A percentile compares a stretch with the other conserved stretches of the same genome.
These are phyloP conservation scores for Stephanodiscus minutulus DNA, from an alignment of 108 stramenopile genomes.

Conservation along the genomic window DNA sequence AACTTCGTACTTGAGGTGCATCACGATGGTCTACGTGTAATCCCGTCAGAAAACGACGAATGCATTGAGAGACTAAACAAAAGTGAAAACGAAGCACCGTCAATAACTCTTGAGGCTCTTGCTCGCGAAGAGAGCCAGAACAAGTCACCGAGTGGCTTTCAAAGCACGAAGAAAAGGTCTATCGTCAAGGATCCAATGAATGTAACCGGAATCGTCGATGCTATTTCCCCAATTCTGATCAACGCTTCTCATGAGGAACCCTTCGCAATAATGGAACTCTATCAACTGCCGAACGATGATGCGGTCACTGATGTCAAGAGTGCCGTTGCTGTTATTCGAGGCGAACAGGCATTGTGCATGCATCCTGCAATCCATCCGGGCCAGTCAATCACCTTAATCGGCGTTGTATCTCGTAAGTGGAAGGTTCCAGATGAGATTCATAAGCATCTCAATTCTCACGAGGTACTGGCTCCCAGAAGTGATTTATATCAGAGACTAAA, in stretches of 20 bases:
- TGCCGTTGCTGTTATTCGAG: constrained; percentile 65
- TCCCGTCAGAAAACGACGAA: not conserved
- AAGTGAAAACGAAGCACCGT: not conserved
- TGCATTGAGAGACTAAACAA: not conserved
- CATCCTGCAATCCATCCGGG: constrained; percentile 71
- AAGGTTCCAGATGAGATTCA: constrained; percentile 54
- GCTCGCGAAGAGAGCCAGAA: constrained; percentile 17
- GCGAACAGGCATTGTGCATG: constrained; percentile 51
- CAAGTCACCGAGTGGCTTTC: constrained; percentile 7
- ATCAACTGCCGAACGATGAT: constrained; percentile 39
- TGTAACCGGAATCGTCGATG: constrained; percentile 57
- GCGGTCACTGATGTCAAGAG: constrained; percentile 24
- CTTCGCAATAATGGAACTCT: constrained; percentile 74
- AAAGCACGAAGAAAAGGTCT: constrained; percentile 27
- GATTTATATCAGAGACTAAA: constrained; percentile 41
- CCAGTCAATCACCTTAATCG: constrained; percentile 46
- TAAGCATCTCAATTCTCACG: not conserved
- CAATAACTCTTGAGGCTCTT: constrained; percentile 17
- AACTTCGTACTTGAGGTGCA: constrained; percentile 30
- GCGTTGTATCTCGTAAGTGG: constrained; percentile 64
- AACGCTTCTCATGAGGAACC: constrained; percentile 55
- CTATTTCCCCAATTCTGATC: constrained; percentile 78
- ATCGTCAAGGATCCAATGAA: constrained; percentile 33
- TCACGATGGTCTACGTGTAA: constrained; percentile 14
- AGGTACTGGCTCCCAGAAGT: constrained; percentile 3